Evolutionary conservation across 192 early-diverging fungal species (phyloP), one percentile per base, ranked within the genome.

Genomic region (Entrophospora sp.): DNA sequence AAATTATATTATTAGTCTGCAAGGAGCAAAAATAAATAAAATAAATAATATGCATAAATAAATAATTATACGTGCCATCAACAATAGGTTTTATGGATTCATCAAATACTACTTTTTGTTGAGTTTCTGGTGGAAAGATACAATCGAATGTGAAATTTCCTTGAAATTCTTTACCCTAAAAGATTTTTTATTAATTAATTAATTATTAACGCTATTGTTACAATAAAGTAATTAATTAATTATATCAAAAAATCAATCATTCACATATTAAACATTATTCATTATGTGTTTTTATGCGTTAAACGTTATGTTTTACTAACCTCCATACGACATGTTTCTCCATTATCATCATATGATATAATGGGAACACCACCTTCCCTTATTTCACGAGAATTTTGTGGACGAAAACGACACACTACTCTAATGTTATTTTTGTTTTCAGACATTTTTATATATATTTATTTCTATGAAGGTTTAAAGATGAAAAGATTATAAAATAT

Each of bases 331-430:
- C 80, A 64, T 75, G 76, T 64, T 74, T 79, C 87, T 62, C 87
- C 83, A 72, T 75, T 83, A 27, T 85, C 83, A 32, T 90, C 86
- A 64, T 91, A 87, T 24, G 79, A 76, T 68, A 97, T 81, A 37
- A 95, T 85, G 61, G 89, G 87, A 46, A 87, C 88, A 61, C 95
- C 93, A 64, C 94, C 94, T 71, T 96, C 92, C 51, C 77, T 84
- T 59, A 89, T 86, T 83, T 98, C 96, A 37, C 90, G 73, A 55
- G 85, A 78, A 77, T 98, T 98, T 71, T 95, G 91, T 53, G 96
- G 96, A 55, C 94, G 85, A 79, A 99, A 96, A 55, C 96, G 89
- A 81, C 92, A 94, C 64, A 99, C 89, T 66, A 99, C 96, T 75
- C 89, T 89, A 79, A 98, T 97, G 75, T 91, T 94, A 73, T 88